phyloP scores from a whole-genome alignment of 139 green algal genomes.

The Prasinococcaceae sp. region DNA sequence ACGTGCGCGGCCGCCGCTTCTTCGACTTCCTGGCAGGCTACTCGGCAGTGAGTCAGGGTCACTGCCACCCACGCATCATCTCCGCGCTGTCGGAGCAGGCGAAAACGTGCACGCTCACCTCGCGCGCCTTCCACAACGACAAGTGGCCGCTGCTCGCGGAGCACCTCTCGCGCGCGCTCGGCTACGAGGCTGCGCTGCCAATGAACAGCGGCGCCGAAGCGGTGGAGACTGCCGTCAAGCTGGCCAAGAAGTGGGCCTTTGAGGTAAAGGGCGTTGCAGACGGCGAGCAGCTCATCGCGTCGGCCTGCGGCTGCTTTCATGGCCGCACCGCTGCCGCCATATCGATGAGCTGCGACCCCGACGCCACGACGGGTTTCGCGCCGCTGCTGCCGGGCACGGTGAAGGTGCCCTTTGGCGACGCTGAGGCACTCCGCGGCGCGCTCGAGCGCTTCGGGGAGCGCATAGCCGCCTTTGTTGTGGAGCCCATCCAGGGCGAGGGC shows the following conservation, averaged over 20 bases:
- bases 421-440: slow-evolving; percentile 52
- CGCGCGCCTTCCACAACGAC: slow-evolving; percentile 93
- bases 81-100: slow-evolving; percentile 68
- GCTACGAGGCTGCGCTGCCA: slow-evolving; percentile 43
- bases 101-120: slow-evolving; percentile 72
- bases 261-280: slow-evolving; percentile 82
- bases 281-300: slow-evolving; percentile 81
- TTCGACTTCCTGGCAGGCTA: slow-evolving; percentile 82
- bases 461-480: slow-evolving; percentile 93
- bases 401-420: slow-evolving; percentile 88
- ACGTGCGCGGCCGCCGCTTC: slow-evolving; percentile 62
- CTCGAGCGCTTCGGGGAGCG: slow-evolving; percentile 67
- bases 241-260: slow-evolving; percentile 88
- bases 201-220: slow-evolving; percentile 98
- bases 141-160: slow-evolving; percentile 82
- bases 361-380: slow-evolving; percentile 51
- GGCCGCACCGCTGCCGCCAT: slow-evolving; percentile 82
- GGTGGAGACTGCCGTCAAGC: slow-evolving; percentile 90
- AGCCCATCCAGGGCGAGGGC: slow-evolving; percentile 92
- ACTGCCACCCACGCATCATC: slow-evolving; percentile 90
- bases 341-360: slow-evolving; percentile 69
- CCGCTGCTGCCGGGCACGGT: slow-evolving; percentile 91
- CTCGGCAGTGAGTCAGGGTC: slow-evolving; percentile 88
- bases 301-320: slow-evolving; percentile 91
- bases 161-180: slow-evolving; percentile 61